A percentile compares a stretch with the other conserved stretches of the same genome.
phyloP scores from a whole-genome alignment of 2,329 filamentous ascomycete species.

The Colletotrichum lini region DNA sequence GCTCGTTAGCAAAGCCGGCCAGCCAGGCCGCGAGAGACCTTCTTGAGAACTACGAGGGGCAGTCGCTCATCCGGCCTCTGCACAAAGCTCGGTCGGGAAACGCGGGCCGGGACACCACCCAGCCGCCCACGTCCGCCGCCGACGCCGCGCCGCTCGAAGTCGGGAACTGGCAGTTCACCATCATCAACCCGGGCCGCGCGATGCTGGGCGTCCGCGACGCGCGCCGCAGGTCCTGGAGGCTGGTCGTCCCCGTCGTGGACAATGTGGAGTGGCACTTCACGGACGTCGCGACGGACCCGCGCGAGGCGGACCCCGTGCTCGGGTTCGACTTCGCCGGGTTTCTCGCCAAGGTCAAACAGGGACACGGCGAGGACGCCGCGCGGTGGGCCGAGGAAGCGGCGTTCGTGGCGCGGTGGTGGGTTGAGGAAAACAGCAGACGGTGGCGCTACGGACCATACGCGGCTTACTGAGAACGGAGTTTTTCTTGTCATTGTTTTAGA shows the following conservation, averaged over 20 bases:
- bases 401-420: conserved; percentile 44
- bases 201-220: conserved; percentile 44
- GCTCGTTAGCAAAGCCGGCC: conserved; percentile 53
- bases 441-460: conserved; percentile 31
- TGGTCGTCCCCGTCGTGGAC: conserved; percentile 44
- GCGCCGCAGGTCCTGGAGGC: conserved; percentile 39
- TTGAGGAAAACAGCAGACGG: conserved; percentile 37
- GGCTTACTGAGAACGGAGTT: background rate
- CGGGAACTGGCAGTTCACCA: conserved; percentile 65
- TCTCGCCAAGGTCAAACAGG: conserved; percentile 20
- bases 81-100: background rate
- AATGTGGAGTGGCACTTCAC: conserved; percentile 43
- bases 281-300: conserved; percentile 40
- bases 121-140: background rate
- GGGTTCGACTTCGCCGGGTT: conserved; percentile 39
- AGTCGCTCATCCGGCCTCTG: conserved; percentile 1
- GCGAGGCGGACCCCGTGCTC: conserved; percentile 32
- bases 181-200: conserved; percentile 59
- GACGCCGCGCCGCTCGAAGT: conserved; percentile 51
- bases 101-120: background rate
- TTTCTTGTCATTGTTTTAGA: background rate
- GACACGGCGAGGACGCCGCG: conserved; percentile 40
- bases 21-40: conserved; percentile 54
- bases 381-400: conserved; percentile 44
- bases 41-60: conserved; percentile 43